Percentiles rank a stretch among this genome's conserved stretches.
Evolutionary conservation across 177 flowering plant species (phyloP).

Genomic region (Telopea speciosissima): DNA sequence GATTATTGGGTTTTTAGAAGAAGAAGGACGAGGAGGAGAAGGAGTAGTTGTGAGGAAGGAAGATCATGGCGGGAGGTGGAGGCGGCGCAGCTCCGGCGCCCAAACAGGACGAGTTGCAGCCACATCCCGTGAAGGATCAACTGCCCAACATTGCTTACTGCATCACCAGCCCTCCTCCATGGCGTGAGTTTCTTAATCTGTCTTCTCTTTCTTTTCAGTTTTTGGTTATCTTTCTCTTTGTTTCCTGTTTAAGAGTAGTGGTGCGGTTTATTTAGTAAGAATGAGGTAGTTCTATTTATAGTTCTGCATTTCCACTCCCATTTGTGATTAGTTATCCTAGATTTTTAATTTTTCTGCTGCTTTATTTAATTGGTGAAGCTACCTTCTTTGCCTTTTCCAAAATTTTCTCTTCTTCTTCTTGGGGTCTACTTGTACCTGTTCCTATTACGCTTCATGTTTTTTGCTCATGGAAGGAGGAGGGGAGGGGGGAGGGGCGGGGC

Average conservation of each 20-base stretch:
- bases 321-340: neutral
- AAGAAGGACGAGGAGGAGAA: slow-evolving; percentile 7
- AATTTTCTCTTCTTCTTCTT: neutral
- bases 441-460: neutral
- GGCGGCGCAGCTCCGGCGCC: slow-evolving; percentile 44
- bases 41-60: slow-evolving; percentile 6
- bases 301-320: neutral
- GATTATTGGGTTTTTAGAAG: slow-evolving; percentile 1
- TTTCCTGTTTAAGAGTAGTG: neutral
- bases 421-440: neutral
- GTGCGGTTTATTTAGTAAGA: neutral
- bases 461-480: too few species aligned
- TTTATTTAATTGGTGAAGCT: neutral
- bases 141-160: slow-evolving; percentile 48
- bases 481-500: too few species aligned
- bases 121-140: slow-evolving; percentile 60
- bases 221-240: neutral
- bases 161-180: slow-evolving; percentile 64
- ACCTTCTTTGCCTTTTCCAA: neutral
- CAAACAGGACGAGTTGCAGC: slow-evolving; percentile 39
- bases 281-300: neutral
- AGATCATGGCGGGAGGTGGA: slow-evolving; percentile 12
- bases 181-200: slow-evolving; percentile 37
- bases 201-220: neutral
- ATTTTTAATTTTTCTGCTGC: neutral